Evolutionary conservation across 805 yeast species (phyloP).

Genomic region (Geotrichum ghanense): DNA sequence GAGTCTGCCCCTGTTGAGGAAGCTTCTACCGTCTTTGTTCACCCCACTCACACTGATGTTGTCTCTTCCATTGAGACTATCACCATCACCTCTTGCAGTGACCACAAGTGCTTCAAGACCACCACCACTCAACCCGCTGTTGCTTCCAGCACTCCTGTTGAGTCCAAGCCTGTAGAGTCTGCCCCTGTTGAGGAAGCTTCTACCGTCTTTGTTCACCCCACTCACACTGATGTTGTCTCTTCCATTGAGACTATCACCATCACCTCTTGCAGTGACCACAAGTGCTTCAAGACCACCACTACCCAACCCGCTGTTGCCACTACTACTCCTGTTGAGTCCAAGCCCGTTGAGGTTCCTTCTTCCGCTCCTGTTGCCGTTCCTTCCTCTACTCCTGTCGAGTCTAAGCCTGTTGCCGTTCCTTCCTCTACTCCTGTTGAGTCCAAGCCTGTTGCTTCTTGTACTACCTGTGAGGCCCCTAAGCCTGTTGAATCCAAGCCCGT

Average conservation of each 20-base stretch:
- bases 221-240: neutral
- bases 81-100: neutral
- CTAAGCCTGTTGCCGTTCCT: neutral
- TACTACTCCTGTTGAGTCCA: neutral
- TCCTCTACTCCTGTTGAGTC: neutral
- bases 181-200: neutral
- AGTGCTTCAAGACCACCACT: no score
- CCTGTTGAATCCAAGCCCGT: slow-evolving; percentile 1
- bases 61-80: neutral
- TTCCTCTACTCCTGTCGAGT: neutral
- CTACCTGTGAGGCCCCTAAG: no score
- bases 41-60: neutral
- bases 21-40: neutral
- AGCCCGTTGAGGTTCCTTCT: neutral
- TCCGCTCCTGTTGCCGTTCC: neutral
- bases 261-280: neutral
- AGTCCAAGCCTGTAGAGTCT: neutral
- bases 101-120: neutral
- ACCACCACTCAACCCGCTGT: neutral
- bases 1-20: neutral
- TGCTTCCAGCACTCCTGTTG: neutral
- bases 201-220: neutral
- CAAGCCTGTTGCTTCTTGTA: neutral
- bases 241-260: neutral
- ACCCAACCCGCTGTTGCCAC: neutral